Evolutionary conservation across 768 basidiomycete genomes (phyloP), one percentile per base, ranked within the genome.

Genomic region (Chlorophyllum brunneum): DNA sequence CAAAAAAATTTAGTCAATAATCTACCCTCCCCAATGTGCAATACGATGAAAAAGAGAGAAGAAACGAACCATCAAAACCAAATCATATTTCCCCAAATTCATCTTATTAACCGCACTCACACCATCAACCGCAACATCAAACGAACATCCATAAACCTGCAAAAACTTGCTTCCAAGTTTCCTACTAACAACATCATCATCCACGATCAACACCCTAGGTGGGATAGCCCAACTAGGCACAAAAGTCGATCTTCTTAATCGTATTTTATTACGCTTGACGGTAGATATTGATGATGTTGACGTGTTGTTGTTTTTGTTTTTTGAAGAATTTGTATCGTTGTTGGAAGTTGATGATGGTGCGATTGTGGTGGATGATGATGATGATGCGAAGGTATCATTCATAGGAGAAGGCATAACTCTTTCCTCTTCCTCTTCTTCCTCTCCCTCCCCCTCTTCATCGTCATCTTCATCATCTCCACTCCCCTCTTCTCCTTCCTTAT

Each of bases 81-180:
- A 67, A 68, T 98, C 95, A 66, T 97, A 98, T 73, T 94, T 93
- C 61, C 90, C 91, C 65, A 89, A 65, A 69, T 95, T 95, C 92
- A 98, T 97, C 79, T 92, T 95, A 60, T 88, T 86, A 48, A 98
- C 93, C 0, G 95, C 95, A 1, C 82, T 83, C 4, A 92, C 81
- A 0, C 95, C 95, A 65, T 98, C 93, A 31, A 94, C 91, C 1
- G 94, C 95, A 34, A 95, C 88, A 60, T 98, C 95, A 51, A 88
- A 93, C 60, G 85, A 84, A 67, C 95, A 97, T 33, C 95, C 95
- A 68, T 95, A 94, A 38, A 97, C 89, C 70, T 95, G 88, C 65
- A 98, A 67, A 66, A 98, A 95, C 71, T 95, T 97, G 75, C 83
- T 88, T 56, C 88, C 86, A 52, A 98, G 69, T 64, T 85, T 86